A percentile compares a stretch with the other conserved stretches of the same genome.
These are phyloP conservation scores for Penium margaritaceum DNA, from an alignment of 139 green algal species.

Conservation along the genomic window DNA sequence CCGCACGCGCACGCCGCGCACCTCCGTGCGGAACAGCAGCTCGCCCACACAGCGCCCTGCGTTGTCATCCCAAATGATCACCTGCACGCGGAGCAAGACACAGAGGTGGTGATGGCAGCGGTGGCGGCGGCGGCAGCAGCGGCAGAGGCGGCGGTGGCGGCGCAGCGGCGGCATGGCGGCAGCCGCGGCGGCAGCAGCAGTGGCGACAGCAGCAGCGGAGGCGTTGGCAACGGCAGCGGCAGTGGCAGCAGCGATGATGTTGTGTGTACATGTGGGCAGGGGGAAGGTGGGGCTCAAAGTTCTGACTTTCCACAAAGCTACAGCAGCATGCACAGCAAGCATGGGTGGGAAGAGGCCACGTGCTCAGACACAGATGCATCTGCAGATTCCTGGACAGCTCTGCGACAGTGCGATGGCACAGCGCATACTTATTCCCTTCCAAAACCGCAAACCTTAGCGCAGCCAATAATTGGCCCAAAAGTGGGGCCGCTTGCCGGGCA, in stretches of 20 bases:
- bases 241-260: neutral
- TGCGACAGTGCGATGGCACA: no score
- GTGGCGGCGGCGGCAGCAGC: neutral
- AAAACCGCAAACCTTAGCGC: no score
- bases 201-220: neutral
- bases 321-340: no score
- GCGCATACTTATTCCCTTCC: no score
- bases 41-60: slow-evolving; percentile 80
- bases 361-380: no score
- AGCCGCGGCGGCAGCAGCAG: neutral
- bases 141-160: neutral
- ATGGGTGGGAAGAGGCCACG: no score
- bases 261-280: no score
- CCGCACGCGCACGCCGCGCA: slow-evolving; percentile 69
- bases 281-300: no score
- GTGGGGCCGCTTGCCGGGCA: no score
- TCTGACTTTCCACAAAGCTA: no score
- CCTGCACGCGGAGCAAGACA: slow-evolving; percentile 62
- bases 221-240: neutral
- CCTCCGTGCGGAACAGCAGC: slow-evolving; percentile 75
- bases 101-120: neutral
- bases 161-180: neutral
- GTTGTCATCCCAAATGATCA: slow-evolving; percentile 94
- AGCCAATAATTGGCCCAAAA: no score
- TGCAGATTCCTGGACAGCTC: no score